phyloP scores from a whole-genome alignment of 2,329 filamentous ascomycete genomes.

The Aspergillus sp. region DNA sequence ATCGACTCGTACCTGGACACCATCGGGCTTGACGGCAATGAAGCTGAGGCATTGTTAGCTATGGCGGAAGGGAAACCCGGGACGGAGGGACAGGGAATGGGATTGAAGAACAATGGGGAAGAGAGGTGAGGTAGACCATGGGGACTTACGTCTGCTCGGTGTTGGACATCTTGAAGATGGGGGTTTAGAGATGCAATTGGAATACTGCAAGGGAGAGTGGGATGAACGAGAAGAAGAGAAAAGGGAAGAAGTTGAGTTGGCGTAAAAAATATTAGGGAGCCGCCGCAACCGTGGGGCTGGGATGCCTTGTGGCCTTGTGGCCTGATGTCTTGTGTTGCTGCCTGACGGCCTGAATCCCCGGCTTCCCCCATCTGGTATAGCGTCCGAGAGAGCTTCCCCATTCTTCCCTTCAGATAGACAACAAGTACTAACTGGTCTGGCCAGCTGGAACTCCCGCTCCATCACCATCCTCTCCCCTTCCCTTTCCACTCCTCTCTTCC shows the following conservation, averaged over 20 bases:
- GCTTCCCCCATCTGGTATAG: conserved; percentile 11
- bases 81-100: background rate
- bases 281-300: conserved; percentile 22
- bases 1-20: conserved; percentile 75
- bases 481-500: background rate
- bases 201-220: conserved; percentile 9
- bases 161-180: conserved; percentile 61
- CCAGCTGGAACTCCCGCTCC: conserved; percentile 26
- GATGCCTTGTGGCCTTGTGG: conserved; percentile 17
- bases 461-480: background rate
- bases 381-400: conserved; percentile 23
- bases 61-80: conserved; percentile 15
- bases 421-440: conserved; percentile 16
- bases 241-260: conserved; percentile 23
- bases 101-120: conserved; percentile 5
- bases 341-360: conserved; percentile 25
- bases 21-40: conserved; percentile 99
- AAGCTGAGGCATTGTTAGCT: conserved; percentile 63
- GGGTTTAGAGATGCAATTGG: conserved; percentile 12
- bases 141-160: conserved; percentile 77
- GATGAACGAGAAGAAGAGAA: conserved; percentile 18
- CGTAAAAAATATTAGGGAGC: conserved; percentile 20
- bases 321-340: background rate
- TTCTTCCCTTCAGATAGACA: conserved; percentile 6
- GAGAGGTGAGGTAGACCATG: background rate